Percentiles rank a stretch among this genome's conserved stretches.
Conservation (phyloP, 2,329 filamentous ascomycete species). For the Aspergillus persii region DNA sequence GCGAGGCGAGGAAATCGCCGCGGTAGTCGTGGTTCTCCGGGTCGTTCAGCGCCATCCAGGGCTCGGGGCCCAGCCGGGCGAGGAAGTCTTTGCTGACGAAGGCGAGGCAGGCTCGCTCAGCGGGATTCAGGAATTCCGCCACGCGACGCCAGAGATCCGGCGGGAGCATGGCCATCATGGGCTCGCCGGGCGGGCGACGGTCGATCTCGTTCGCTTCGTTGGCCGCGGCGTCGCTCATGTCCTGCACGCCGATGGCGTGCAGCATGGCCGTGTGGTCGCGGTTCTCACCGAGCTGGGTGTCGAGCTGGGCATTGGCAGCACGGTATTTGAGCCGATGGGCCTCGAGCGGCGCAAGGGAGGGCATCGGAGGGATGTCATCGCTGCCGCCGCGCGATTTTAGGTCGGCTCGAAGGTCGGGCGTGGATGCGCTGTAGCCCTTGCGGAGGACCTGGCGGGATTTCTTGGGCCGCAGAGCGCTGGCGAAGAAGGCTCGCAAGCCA, state of each 20-base stretch:
- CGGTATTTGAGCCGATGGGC: slow-evolving; percentile 35
- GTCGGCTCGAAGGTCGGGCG: slow-evolving; percentile 26
- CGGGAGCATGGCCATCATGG: slow-evolving; percentile 46
- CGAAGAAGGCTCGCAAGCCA: slow-evolving; percentile 30
- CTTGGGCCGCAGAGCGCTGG: slow-evolving; percentile 32
- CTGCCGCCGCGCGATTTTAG: slow-evolving; percentile 19
- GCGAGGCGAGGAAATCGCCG: slow-evolving; percentile 50
- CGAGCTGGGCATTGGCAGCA: slow-evolving; percentile 25
- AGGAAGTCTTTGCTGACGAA: slow-evolving; percentile 50
- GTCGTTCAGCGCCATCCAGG: slow-evolving; percentile 40
- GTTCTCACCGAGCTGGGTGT: slow-evolving; percentile 37
- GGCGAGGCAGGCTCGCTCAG: slow-evolving; percentile 51
- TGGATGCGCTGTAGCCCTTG: slow-evolving; percentile 30
- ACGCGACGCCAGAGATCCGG: slow-evolving; percentile 48
- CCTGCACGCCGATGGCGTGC: slow-evolving; percentile 34
- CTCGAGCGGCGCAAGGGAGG: slow-evolving; percentile 32
- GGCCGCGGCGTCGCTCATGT: slow-evolving; percentile 24
- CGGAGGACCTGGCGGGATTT: slow-evolving; percentile 38
- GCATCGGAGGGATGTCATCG: slow-evolving; percentile 28
- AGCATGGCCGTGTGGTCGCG: slow-evolving; percentile 37
- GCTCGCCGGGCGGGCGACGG: slow-evolving; percentile 37
- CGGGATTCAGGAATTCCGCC: slow-evolving; percentile 40
- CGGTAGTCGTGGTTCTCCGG: slow-evolving; percentile 48
- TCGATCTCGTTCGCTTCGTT: slow-evolving; percentile 16
- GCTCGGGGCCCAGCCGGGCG: slow-evolving; percentile 40